Base-by-base conservation (phyloP, 2,329 filamentous ascomycete species). In the Diplocarpon mali region DNA sequence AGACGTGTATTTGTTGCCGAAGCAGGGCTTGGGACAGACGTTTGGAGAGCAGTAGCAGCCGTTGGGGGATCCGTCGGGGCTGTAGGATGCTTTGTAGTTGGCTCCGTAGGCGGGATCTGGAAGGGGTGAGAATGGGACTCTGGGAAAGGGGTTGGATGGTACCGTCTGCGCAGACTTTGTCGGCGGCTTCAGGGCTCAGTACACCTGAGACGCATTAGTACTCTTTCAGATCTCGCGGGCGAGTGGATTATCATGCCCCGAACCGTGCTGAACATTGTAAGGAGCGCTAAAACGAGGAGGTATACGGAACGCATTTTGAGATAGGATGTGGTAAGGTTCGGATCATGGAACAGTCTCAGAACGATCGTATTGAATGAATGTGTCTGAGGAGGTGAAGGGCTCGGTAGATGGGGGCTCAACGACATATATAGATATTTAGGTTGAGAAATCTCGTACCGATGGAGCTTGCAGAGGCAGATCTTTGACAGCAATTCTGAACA, bases 141-240 rank as follows among this genome's bases (percentile, higher is more conserved):
- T 9, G 28, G 15, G 30, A 14, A 13, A 3, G 15, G 27, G 7
- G 8, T 27, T 2, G 14, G 13, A 4, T 17, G 38, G 11, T 31
- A 35, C 39, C 39, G 20, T 42, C 30, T 24, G 31, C 16, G 14
- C 39, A 42, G 30, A 42, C 39, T 27, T 35, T 42, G 31, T 42
- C 39, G 17, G 39, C 32, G 12, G 20, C 16, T 24, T 42, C 39
- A 13, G 20, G 32, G 14, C 30, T 35, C 30, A 42, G 12, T 17
- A 16, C 30, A 8, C 38, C 38, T 40, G 28, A 13, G 7, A 5
- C 13, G 30, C 16, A 12, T 40, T 10, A 40, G 38, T 6, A 17
- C 2, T 4, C 5, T 36, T 2, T 20, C 12, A 12, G 9, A 20
- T 10, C 9, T 20, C 15, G 7, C 7, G 20, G 20, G 7, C 20